Evolutionary conservation across 352 stramenopile species (phyloP), one percentile per base, ranked within the genome.

Genomic region (Halophytophthora batemanensis): DNA sequence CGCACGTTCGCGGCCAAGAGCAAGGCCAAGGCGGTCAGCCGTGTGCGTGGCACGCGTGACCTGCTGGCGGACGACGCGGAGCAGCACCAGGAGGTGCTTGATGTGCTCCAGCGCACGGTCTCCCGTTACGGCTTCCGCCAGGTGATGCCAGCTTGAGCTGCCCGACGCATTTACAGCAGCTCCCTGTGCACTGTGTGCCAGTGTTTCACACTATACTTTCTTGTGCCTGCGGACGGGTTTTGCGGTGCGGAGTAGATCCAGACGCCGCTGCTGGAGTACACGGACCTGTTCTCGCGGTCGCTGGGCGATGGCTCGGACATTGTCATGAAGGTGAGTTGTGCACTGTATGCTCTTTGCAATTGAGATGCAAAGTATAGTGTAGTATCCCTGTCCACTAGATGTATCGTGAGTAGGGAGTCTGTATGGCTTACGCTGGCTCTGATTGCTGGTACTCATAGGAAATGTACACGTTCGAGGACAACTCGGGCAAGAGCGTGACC

Each of bases 391-490:
- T 31, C 25, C 25, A 31, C 8, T 8, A 8, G 25, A 31, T 31
- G 11, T 14, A 10, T 49, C 6, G 14, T 49, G 43, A 38, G 6
- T 15, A n/a, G 22, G 1, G n/a, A n/a, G 42, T 34, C 14, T 23
- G 47, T 25, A 10, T 44, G 22, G 3, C 31, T 40, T 42, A n/a
- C 44, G 23, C 22, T 43, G 21, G 22, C 46, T 40, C 51, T 33
- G 45, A 36, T 19, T 43, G 5, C 13, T 42, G 22, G 5, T 33
- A 11, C 47, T 22, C 50, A 38, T 51, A 95, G 85, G 85, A 95
- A 42, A 95, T 95, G 85, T 95, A 95, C 56, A 95, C 82, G 34
- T 95, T 95, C 46, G 38, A 75, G 22, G 85, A 95, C 61, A 93
- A 95, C 40, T 95, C 85, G 23, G 77, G 74, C 48, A 93, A 91